A percentile compares a stretch with the other conserved stretches of the same genome.
These are phyloP conservation scores for Fusarium siculi DNA, from an alignment of 2,329 filamentous ascomycete species.

Conservation along the genomic window DNA sequence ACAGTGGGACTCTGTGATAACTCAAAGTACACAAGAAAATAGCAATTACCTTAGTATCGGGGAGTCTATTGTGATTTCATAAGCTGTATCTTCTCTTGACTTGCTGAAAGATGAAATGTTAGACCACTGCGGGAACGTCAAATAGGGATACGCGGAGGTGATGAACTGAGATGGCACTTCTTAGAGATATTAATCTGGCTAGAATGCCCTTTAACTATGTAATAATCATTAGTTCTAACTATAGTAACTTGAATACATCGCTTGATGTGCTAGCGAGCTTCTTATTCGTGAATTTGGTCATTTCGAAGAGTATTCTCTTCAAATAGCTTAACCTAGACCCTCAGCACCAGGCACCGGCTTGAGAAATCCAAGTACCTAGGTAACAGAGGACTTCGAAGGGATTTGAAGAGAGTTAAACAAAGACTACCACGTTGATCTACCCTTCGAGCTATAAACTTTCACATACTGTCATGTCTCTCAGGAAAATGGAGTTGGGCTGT, in stretches of 20 bases:
- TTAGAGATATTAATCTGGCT: fast-evolving
- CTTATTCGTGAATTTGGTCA: fast-evolving
- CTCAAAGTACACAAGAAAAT: fast-evolving
- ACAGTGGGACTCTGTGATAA: fast-evolving
- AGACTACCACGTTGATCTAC: fast-evolving
- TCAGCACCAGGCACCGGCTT: no score
- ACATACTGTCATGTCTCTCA: neutral
- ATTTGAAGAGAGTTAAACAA: neutral
- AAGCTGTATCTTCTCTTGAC: neutral
- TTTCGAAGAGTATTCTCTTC: neutral
- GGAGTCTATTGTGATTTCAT: fast-evolving
- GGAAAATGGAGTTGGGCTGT: fast-evolving
- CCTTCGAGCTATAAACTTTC: neutral
- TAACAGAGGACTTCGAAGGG: no score
- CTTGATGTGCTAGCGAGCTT: neutral
- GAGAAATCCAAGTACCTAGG: neutral
- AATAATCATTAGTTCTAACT: fast-evolving
- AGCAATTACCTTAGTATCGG: fast-evolving
- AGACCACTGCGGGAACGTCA: fast-evolving
- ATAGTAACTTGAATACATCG: fast-evolving
- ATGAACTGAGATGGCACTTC: neutral
- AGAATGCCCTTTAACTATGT: fast-evolving
- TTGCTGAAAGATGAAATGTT: no score
- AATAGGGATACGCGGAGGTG: fast-evolving
- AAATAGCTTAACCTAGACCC: neutral